A percentile compares a stretch with the other conserved stretches of the same genome.
These are phyloP conservation scores for Mycena citricolor DNA, from an alignment of 1,284 basidiomycete genomes.

Conservation along the genomic window DNA sequence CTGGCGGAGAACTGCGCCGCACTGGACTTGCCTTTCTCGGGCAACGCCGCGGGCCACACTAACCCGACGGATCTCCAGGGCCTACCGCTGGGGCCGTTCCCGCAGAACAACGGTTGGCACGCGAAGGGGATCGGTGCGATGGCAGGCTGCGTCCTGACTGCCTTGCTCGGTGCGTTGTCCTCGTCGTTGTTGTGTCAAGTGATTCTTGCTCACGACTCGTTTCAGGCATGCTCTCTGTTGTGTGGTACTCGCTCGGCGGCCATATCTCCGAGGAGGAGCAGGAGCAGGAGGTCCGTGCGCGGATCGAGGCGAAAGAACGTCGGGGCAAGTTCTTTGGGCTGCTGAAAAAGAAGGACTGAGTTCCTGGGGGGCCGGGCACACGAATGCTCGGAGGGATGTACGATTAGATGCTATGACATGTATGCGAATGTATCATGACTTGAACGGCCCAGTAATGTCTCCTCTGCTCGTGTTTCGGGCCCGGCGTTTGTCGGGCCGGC, in stretches of 20 bases:
- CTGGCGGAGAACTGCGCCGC: slow-evolving; percentile 63
- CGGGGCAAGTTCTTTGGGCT: slow-evolving; percentile 31
- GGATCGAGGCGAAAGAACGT: slow-evolving; percentile 55
- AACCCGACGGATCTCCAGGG: slow-evolving; percentile 63
- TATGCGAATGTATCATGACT: too few species aligned
- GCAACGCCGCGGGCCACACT: slow-evolving; percentile 78
- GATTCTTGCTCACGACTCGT: too few species aligned
- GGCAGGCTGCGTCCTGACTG: slow-evolving; percentile 82
- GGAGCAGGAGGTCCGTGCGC: slow-evolving; percentile 62
- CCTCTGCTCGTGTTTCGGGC: too few species aligned
- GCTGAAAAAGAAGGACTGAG: slow-evolving; percentile 19
- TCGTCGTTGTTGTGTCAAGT: background rate
- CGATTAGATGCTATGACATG: too few species aligned
- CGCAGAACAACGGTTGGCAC: slow-evolving; percentile 77
- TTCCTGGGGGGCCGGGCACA: too few species aligned
- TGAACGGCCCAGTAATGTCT: too few species aligned
- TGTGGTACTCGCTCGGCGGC: slow-evolving; percentile 79
- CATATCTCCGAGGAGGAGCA: slow-evolving; percentile 74
- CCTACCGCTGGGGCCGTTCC: slow-evolving; percentile 63
- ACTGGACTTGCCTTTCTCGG: slow-evolving; percentile 56
- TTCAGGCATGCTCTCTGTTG: slow-evolving; percentile 77
- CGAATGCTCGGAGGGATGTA: too few species aligned
- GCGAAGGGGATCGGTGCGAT: slow-evolving; percentile 82
- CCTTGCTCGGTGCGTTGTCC: slow-evolving; percentile 46
- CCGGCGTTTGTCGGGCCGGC: too few species aligned